Conservation (phyloP, 148 eudicot species). For the Pharnaceum exiguum region DNA sequence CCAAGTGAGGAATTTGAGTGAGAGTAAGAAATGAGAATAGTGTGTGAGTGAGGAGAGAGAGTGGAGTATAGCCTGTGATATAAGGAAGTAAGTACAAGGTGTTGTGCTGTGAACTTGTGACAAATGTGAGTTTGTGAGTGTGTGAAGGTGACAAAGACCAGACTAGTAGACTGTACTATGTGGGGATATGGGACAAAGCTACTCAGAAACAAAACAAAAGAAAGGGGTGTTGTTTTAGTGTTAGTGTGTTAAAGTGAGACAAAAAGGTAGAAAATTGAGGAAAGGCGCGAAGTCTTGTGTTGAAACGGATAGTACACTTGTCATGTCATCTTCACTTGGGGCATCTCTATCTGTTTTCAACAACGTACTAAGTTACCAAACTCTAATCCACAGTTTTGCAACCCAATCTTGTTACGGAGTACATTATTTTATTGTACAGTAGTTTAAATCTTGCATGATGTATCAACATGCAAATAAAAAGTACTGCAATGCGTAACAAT, state of each 20-base stretch:
- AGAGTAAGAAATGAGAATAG: background rate
- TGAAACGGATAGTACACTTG: conserved; percentile 20
- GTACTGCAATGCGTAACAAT: no score
- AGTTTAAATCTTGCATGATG: no score
- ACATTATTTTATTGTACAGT: no score
- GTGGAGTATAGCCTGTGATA: background rate
- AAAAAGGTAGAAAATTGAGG: background rate
- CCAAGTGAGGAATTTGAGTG: background rate
- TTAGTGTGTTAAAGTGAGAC: no score
- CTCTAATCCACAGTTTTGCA: no score
- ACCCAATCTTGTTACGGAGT: no score
- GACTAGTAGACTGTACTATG: no score
- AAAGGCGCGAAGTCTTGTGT: conserved; percentile 17
- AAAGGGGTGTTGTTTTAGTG: no score
- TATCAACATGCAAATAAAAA: no score
- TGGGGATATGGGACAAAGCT: no score
- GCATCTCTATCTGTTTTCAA: background rate
- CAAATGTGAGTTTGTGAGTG: background rate
- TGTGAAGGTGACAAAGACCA: no score
- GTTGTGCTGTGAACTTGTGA: background rate
- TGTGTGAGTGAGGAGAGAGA: background rate
- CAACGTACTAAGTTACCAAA: background rate
- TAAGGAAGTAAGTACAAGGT: background rate
- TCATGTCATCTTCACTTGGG: background rate
- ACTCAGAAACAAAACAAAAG: no score